Base-by-base conservation (phyloP, 164 flowering plant species). In the Aristolochia californica region DNA sequence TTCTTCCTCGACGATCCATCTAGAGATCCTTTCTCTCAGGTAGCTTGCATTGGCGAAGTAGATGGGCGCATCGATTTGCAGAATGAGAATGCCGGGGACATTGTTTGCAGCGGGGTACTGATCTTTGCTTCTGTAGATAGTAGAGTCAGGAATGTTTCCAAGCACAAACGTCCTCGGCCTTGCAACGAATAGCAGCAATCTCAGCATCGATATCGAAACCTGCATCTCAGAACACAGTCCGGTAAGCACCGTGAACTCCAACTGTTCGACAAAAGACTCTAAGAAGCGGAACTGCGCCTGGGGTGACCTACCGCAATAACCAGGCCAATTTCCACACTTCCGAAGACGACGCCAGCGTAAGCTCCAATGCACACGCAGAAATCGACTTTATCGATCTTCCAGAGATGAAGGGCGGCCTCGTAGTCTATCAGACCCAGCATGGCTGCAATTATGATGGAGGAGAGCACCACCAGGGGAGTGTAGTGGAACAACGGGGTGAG, bases 1-100 rank as follows among this genome's bases (percentile, higher is more conserved):
- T 77, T 87, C 93, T 72, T 87, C 95, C 48, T 87, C 91, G 13
- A 66, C 53, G 0, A 87, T 75, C 88, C 88, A 84, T 58, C 95
- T 76, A 16, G 74, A 52, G 54, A 80, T 70, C 68, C 84, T 84
- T 63, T 87, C 95, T 68, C 82, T 73, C 21, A 87, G 64, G 76
- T 87, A 87, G 63, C 62, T 70, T 7, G 91, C 40, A 63, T 84
- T 87, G 61, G 87, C 77, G 60, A 87, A 87, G 79, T 77, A 84
- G 45, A 84, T 80, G 2, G 95, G 91, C 0, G 81, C 74, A 45
- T 77, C 81, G 4, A 83, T 69, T 51, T 72, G 74, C 21, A 87
- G 80, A 12, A 87, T 75, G 53, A 84, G 75, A 63, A 84, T 47
- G 30, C 85, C 85, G 2, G 91, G 87, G 30, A 83, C 71, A 43